Evolutionary conservation across 495 filamentous ascomycete species (phyloP), one percentile per base, ranked within the genome.

Genomic region (Friedmanniomyces endolithicus): DNA sequence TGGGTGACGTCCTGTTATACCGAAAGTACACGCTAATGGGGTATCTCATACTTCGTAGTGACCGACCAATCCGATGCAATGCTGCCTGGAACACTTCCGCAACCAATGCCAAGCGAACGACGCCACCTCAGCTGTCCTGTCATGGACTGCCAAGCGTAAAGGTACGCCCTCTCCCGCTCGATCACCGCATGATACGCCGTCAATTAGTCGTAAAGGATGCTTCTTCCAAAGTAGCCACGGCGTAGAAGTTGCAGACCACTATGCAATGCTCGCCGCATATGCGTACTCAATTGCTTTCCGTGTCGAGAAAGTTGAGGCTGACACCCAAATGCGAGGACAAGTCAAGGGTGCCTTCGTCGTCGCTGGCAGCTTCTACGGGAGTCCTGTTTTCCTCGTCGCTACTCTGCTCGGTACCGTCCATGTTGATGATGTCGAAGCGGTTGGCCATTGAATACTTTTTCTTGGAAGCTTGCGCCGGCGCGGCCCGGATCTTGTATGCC

Each of bases 341-440:
- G 20, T 33, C 54, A 51, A 46, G 16, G 1, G 48, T 56, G 12
- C 29, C 54, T 9, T 50, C 50, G 22, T 44, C 37, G 6, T 57
- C 54, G 24, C 48, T 56, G 17, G 25, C 39, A 29, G 33, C 50
- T 2, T 43, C 34, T 11, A 27, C n/a, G 1, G 50, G 50, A 0
- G 29, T 27, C 11, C 39, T 33, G 50, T 61, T 57, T 40, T 61
- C 55, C 23, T 54, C 48, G 33, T 57, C 54, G 25, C 54, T 61
- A 17, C 49, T 50, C 14, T 19, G 25, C 6, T 52, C 58, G 22
- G 22, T 27, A 12, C 67, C 76, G 56, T 79, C 79, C 29, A 81
- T 63, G 44, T 79, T 75, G 20, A 87, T 71, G 50, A 84, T 67
- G 31, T 79, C 74, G 65, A 85, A 86, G n/a, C 84, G 80, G 61